Evolutionary conservation across 163 green algal species (phyloP), one percentile per base, ranked within the genome.

Genomic region (Chlamydomonas reinhardtii): DNA sequence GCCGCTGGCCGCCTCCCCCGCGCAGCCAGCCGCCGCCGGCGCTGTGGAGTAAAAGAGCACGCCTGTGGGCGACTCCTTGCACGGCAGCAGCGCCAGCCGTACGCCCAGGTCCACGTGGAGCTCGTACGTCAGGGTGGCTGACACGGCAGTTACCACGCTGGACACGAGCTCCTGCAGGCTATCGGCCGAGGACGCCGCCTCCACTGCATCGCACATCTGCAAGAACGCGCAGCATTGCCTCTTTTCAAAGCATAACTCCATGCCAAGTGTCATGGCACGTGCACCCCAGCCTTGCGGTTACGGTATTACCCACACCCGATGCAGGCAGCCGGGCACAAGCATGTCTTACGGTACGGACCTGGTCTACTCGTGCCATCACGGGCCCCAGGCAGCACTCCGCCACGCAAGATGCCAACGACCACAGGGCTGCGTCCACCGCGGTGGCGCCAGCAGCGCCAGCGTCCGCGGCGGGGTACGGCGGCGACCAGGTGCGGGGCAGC

Each of bases 351-450:
- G 12, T 19, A 11, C 71, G 0, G 16, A 83, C 75, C 75, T 64
- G 75, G 24, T 61, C 61, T 0, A 83, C 12, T 27, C 16, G 34
- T 29, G 59, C 4, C 61, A 83, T 35, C 34, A 73, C 61, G 0
- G 75, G 75, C 35, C 31, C 75, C 75, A 83, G 24, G 61, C 75
- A 83, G 59, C 75, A 83, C 62, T 83, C 75, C 27, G 75, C 59
- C 75, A 83, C 75, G 24, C 75, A 83, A 2, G 64, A 25, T 2
- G 32, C 61, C 59, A 83, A 37, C 37, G 61, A 11, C 61, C 4
- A 17, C 61, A 83, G 24, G 27, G 52, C 19, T 19, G 1, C 62
- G 9, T 56, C 48, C 11, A 54, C 43, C 43, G 43, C 43, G 43
- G 43, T 11, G 11, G 43, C 43, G 43, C 43, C 43, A 16, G 43